Conservation (phyloP, 2,329 filamentous ascomycete species). For the Fusarium sp. region DNA sequence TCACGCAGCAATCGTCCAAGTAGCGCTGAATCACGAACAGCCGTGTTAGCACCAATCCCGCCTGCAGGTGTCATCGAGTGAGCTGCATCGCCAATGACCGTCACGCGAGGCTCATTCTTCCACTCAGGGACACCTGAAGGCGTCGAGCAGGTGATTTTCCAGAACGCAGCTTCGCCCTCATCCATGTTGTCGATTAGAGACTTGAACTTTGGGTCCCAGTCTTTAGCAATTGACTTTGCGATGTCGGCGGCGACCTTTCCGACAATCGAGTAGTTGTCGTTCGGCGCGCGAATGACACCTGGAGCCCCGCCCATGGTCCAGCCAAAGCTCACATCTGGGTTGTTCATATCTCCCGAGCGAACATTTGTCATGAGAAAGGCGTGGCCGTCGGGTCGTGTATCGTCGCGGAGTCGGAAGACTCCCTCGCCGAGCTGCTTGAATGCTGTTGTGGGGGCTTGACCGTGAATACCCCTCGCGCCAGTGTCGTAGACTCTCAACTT, state of each 20-base stretch:
- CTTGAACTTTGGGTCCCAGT: constrained; percentile 67
- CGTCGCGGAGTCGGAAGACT: constrained; percentile 66
- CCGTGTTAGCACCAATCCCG: constrained; percentile 67
- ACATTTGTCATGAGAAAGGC: constrained; percentile 73
- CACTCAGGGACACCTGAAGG: constrained; percentile 69
- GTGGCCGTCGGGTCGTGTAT: constrained; percentile 55
- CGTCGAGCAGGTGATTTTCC: constrained; percentile 73
- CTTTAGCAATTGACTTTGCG: constrained; percentile 62
- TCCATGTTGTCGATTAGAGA: constrained; percentile 69
- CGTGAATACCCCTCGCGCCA: constrained; percentile 72
- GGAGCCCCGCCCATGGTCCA: constrained; percentile 71
- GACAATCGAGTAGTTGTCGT: constrained; percentile 68
- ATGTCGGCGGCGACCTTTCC: constrained; percentile 67
- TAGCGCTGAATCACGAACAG: constrained; percentile 64
- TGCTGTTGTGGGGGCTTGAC: constrained; percentile 69
- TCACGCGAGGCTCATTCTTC: constrained; percentile 67
- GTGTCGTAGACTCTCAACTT: constrained; percentile 71
- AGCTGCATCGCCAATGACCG: constrained; percentile 67
- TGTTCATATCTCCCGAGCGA: constrained; percentile 66
- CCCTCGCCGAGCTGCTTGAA: constrained; percentile 72
- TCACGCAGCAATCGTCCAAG: constrained; percentile 63
- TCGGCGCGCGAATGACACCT: constrained; percentile 66
- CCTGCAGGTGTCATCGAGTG: constrained; percentile 69
- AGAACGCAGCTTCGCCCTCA: constrained; percentile 68
- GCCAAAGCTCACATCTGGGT: constrained; percentile 66